Evolutionary conservation across 1,284 basidiomycete genomes (phyloP), one percentile per base, ranked within the genome.

Genomic region (Coriolopsis trogii): DNA sequence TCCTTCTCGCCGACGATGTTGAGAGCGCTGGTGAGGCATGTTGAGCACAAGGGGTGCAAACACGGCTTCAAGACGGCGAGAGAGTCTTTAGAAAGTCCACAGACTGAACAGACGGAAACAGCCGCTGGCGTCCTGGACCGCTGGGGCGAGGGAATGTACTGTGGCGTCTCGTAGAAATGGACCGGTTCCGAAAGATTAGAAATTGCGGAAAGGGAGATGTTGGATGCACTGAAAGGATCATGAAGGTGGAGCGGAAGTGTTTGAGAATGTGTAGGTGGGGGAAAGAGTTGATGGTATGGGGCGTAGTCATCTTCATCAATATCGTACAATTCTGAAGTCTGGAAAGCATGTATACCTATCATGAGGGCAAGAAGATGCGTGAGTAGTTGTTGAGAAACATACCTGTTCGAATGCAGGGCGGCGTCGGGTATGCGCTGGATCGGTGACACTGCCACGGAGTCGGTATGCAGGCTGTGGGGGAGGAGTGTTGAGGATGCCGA

Each of bases 1-100:
- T 87, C 85, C 66, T 91, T 91, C 67, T 91, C 89, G 7, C 89
- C 89, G 20, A 91, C 89, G 49, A 91, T 91, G 60, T 92, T 91
- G 47, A 92, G 73, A 4, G 88, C 86, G 46, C 87, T 89, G 1
- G 90, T 91, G 49, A 92, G 74, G 63, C 90, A 92, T 5, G 79
- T 78, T 2, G 88, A 87, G 65, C 89, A 92, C 3, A 91, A 73
- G 2, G 85, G 77, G 64, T 92, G 89, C 8, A 70, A 67, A 67
- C 89, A 92, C 1, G 89, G 89, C 21, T 79, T 75, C 16, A 92
- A 75, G 55, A 88, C 73, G 1, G 88, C 88, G 30, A 89, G 75
- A 20, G 70, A 59, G 65, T 78, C 62, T 60, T 74, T 63, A 56
- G 69, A 51, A 65, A 71, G 62, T 64, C 74, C 75, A 56, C 83